phyloP scores from a whole-genome alignment of 495 filamentous ascomycete species.

The Penicillium paradoxum region DNA sequence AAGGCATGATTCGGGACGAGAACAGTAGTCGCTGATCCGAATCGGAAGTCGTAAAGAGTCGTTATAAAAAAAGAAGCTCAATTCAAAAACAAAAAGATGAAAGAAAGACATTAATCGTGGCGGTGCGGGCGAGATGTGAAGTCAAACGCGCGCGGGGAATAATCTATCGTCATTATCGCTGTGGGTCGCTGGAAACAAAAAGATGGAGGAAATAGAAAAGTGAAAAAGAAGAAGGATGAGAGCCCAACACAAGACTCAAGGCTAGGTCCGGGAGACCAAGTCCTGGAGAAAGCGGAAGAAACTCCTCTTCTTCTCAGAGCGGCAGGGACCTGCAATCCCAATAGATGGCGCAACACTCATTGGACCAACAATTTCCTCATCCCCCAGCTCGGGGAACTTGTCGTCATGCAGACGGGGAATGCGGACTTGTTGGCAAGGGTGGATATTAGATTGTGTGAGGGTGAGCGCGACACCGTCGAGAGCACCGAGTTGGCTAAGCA shows the following conservation, averaged over 20 bases:
- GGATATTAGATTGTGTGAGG: constrained; percentile 42
- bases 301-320: constrained; percentile 38
- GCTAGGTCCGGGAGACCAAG: constrained; percentile 34
- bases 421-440: constrained; percentile 45
- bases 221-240: constrained; percentile 2
- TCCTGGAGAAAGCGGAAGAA: constrained; percentile 48
- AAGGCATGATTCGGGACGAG: constrained; percentile 35
- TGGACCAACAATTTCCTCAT: constrained; percentile 87
- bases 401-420: constrained; percentile 62
- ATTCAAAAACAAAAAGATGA: background rate
- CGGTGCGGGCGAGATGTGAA: constrained; percentile 18
- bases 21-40: constrained; percentile 35
- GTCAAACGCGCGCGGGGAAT: constrained; percentile 6
- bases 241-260: constrained; percentile 1
- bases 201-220: background rate
- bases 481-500: constrained; percentile 44
- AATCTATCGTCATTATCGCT: constrained; percentile 29
- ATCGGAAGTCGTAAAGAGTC: constrained; percentile 32
- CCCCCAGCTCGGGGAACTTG: constrained; percentile 83
- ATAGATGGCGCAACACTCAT: constrained; percentile 57
- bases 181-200: constrained; percentile 12
- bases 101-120: constrained; percentile 38
- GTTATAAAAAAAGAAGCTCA: constrained; percentile 15
- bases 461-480: constrained; percentile 31
- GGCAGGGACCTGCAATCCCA: constrained; percentile 25